A percentile compares a stretch with the other conserved stretches of the same genome.
Evolutionary conservation across 495 filamentous ascomycete species (phyloP).

Genomic region (Aspergillus bertholletiae): DNA sequence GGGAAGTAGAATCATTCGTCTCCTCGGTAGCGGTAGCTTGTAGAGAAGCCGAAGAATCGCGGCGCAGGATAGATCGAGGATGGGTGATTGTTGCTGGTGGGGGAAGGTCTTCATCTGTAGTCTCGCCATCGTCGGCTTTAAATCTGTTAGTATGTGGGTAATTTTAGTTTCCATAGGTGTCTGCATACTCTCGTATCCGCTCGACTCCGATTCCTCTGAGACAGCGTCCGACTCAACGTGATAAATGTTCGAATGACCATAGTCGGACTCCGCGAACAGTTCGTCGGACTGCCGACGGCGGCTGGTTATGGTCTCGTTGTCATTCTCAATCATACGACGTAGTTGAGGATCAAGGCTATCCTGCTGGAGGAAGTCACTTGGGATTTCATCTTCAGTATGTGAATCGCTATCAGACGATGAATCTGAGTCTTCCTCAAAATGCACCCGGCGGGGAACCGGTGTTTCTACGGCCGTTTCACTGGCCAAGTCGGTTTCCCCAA

Average conservation of each 20-base stretch:
- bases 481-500: slow-evolving; percentile 41
- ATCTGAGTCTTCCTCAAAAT: slow-evolving; percentile 48
- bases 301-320: slow-evolving; percentile 44
- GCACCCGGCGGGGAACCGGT: slow-evolving; percentile 44
- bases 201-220: slow-evolving; percentile 54
- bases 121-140: slow-evolving; percentile 75
- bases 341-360: slow-evolving; percentile 65
- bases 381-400: slow-evolving; percentile 57
- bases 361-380: slow-evolving; percentile 69
- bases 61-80: slow-evolving; percentile 54
- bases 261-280: slow-evolving; percentile 42
- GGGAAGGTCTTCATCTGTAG: slow-evolving; percentile 77
- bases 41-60: slow-evolving; percentile 47
- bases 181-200: slow-evolving; percentile 74
- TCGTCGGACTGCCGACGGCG: slow-evolving; percentile 43
- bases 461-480: slow-evolving; percentile 42
- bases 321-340: slow-evolving; percentile 65
- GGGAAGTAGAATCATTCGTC: slow-evolving; percentile 46
- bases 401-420: slow-evolving; percentile 50
- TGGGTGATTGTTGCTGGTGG: slow-evolving; percentile 52
- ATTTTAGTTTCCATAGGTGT: slow-evolving; percentile 7
- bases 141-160: slow-evolving; percentile 49
- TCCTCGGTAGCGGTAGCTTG: slow-evolving; percentile 40
- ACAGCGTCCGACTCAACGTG: slow-evolving; percentile 50
- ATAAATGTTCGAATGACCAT: slow-evolving; percentile 46